These are phyloP conservation scores for Pulveroboletus frians DNA, from an alignment of 768 basidiomycete genomes.

Conservation along the genomic window DNA sequence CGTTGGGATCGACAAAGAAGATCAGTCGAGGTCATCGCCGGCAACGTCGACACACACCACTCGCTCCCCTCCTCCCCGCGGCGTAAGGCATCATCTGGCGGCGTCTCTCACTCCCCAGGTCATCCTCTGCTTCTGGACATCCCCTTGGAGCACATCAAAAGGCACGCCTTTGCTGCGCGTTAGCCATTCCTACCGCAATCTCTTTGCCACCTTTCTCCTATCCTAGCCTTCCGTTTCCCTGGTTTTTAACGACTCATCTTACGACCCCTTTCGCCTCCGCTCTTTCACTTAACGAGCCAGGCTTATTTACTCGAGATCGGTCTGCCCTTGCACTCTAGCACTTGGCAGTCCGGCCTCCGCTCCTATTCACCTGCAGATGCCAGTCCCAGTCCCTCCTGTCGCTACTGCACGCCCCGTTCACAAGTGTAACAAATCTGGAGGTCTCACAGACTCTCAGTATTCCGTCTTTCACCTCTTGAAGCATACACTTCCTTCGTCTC, in stretches of 20 bases:
- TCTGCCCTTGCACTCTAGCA: slow-evolving; percentile 42
- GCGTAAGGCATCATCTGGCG: slow-evolving; percentile 18
- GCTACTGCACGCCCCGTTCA: slow-evolving; percentile 58
- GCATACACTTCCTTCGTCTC: slow-evolving; percentile 54
- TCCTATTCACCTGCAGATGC: slow-evolving; percentile 62
- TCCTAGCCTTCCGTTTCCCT: slow-evolving; percentile 22
- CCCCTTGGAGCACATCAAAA: slow-evolving; percentile 50
- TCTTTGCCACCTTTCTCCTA: slow-evolving; percentile 28
- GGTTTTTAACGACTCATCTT: slow-evolving; percentile 59
- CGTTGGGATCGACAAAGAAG: slow-evolving; percentile 36
- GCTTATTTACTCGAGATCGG: slow-evolving; percentile 38
- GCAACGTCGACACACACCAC: slow-evolving; percentile 16
- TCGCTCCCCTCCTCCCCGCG: slow-evolving; percentile 5
- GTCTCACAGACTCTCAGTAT: slow-evolving; percentile 31
- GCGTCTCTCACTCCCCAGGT: slow-evolving; percentile 17
- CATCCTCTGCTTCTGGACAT: slow-evolving; percentile 21
- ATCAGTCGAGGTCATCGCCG: slow-evolving; percentile 28
- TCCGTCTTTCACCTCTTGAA: slow-evolving; percentile 51
- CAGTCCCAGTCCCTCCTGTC: slow-evolving; percentile 73
- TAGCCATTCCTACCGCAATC: slow-evolving; percentile 46
- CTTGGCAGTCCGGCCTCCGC: slow-evolving; percentile 38
- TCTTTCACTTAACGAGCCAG: slow-evolving; percentile 37
- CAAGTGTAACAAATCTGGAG: slow-evolving; percentile 51
- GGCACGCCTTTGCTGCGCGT: slow-evolving; percentile 95
- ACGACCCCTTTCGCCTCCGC: slow-evolving; percentile 50